phyloP scores from a whole-genome alignment of 345 rosid genomes.

The Nasturtium officinale region DNA sequence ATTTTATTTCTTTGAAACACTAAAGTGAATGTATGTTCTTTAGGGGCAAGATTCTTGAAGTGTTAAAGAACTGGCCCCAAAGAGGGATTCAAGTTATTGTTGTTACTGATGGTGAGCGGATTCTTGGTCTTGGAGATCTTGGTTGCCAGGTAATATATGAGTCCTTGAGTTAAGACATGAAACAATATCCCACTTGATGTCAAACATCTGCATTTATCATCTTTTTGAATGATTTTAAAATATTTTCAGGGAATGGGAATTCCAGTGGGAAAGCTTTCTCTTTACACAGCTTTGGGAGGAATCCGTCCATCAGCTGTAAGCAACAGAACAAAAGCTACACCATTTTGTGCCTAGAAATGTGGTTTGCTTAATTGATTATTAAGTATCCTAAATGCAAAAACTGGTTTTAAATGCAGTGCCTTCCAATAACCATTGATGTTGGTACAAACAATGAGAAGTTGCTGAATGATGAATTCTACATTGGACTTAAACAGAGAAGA shows the following conservation, averaged over 20 bases:
- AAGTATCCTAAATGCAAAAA: not conserved
- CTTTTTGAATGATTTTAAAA: not conserved
- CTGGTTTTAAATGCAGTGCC: constrained; percentile 53
- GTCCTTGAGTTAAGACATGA: constrained; percentile 12
- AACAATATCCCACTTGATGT: not conserved
- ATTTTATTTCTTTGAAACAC: constrained; percentile 14
- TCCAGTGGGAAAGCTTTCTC: constrained; percentile 88
- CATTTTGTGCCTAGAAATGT: not conserved
- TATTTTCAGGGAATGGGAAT: constrained; percentile 87
- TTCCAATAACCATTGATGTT: constrained; percentile 92
- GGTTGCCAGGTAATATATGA: constrained; percentile 86
- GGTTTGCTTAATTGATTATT: not conserved
- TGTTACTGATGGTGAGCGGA: constrained; percentile 96
- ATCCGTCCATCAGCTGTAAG: constrained; percentile 89
- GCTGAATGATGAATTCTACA: constrained; percentile 80
- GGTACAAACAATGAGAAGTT: constrained; percentile 87
- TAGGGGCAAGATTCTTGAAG: constrained; percentile 93
- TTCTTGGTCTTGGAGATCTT: constrained; percentile 96
- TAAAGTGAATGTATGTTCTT: constrained; percentile 35
- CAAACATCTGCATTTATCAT: not conserved
- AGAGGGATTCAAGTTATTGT: constrained; percentile 92
- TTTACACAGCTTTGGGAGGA: constrained; percentile 91
- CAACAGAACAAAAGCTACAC: constrained; percentile 2
- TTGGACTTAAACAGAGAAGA: constrained; percentile 74
- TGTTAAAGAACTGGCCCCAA: constrained; percentile 94